A percentile compares a stretch with the other conserved stretches of the same genome.
Evolutionary conservation across 805 yeast species (phyloP).

Genomic region (Myxozyma melibiosi): DNA sequence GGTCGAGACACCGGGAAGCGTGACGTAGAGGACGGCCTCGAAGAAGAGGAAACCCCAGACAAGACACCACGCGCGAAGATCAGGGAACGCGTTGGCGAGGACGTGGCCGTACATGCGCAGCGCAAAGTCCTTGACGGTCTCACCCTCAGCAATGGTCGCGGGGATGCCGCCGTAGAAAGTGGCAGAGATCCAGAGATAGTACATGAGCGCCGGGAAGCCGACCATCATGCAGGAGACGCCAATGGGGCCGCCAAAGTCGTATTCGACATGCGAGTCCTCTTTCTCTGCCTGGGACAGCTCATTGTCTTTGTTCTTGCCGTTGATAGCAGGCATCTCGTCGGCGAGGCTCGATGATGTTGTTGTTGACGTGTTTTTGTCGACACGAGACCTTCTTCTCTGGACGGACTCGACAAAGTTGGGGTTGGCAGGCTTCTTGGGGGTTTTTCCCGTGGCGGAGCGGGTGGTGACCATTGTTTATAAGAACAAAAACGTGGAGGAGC

Average conservation of each 20-base stretch:
- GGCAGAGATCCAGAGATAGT: slow-evolving; percentile 93
- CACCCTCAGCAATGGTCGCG: slow-evolving; percentile 65
- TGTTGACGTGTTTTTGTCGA: background rate
- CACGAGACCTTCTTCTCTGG: slow-evolving; percentile 3
- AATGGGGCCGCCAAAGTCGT: slow-evolving; percentile 90
- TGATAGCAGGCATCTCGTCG: slow-evolving; percentile 1
- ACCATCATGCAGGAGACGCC: slow-evolving; percentile 91
- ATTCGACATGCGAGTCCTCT: slow-evolving; percentile 43
- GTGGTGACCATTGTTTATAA: slow-evolving; percentile 21
- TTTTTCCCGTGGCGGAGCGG: slow-evolving; percentile 28
- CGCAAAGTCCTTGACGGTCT: slow-evolving; percentile 51
- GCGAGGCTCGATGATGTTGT: background rate
- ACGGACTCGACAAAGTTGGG: slow-evolving; percentile 25
- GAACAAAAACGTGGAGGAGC: too few species aligned
- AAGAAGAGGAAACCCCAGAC: slow-evolving; percentile 68
- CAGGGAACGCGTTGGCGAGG: slow-evolving; percentile 46
- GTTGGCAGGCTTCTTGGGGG: slow-evolving; percentile 19
- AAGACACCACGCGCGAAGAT: slow-evolving; percentile 61
- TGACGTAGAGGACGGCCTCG: slow-evolving; percentile 76
- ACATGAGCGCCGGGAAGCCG: slow-evolving; percentile 92
- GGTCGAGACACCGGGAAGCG: slow-evolving; percentile 91
- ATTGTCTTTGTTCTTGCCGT: background rate
- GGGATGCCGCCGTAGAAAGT: slow-evolving; percentile 73
- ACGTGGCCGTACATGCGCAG: slow-evolving; percentile 36
- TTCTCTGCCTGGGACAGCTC: background rate